Evolutionary conservation across 2,329 filamentous ascomycete genomes (phyloP), one percentile per base, ranked within the genome.

Genomic region (Aspergillus sp.): DNA sequence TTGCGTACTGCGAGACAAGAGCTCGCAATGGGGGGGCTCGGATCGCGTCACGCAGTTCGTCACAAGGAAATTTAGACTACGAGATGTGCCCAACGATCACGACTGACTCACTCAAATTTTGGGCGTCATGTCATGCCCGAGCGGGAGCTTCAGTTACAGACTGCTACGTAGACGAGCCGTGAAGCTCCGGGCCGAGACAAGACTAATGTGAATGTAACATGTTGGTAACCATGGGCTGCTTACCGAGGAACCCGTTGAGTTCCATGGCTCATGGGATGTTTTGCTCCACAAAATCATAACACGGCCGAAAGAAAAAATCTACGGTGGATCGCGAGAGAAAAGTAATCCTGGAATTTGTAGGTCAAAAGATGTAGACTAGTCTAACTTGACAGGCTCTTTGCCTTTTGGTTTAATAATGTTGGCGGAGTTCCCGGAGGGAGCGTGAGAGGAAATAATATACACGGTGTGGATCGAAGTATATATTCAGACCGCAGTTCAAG

Each of bases 231-330:
- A 40, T 46, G 51, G 19, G 27, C 19, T 33, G 11, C 19, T 41
- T 54, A 41, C 44, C 52, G 52, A 53, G 51, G 40, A 42, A 24
- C 44, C 34, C 19, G 44, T 22, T 27, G 22, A 30, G 42, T 48
- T 48, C 52, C 52, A 54, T 37, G 52, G 52, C 33, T 54, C 33
- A 19, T 20, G 52, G 4, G 17, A 22, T 40, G 20, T 54, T 54
- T 41, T 54, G 44, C 52, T 48, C 52, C 52, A 54, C 52, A 46
- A 44, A 37, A 46, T 45, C 12, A 40, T 20, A 52, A 39, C 41
- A 45, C 30, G 22, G 39, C 17, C 13, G n/a, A 17, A 5, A 11
- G 17, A 20, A 33, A 33, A 19, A 39, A 5, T 8, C n/a, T 45
- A n/a, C 33, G 27, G 49, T 42, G 49, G 22, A 51, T 54, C 42